Conservation (phyloP, 805 yeast species). For the Ogataea degrootiae region DNA sequence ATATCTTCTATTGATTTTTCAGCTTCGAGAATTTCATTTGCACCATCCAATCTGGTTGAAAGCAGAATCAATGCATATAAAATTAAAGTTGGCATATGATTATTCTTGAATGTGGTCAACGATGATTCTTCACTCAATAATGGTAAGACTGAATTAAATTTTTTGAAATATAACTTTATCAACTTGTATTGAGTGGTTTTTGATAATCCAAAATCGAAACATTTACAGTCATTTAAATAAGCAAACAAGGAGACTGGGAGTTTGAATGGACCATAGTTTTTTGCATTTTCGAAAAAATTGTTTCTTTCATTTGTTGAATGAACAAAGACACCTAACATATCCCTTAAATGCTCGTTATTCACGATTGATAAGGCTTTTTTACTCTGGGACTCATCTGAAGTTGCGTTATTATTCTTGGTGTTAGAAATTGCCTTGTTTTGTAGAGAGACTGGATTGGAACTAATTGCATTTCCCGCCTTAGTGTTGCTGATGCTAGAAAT, state of each 20-base stretch:
- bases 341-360: constrained; percentile 12
- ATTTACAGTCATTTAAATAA: constrained; percentile 10
- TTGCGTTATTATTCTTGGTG: background rate
- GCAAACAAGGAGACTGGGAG: constrained; percentile 10
- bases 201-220: constrained; percentile 12
- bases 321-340: constrained; percentile 19
- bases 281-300: constrained; percentile 5
- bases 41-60: constrained; percentile 37
- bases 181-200: constrained; percentile 18
- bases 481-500: no score
- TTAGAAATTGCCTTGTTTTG: background rate
- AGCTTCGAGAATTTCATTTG: constrained; percentile 23
- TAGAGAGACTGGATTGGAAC: no score
- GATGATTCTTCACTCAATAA: constrained; percentile 36
- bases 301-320: constrained; percentile 9
- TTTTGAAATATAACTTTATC: constrained; percentile 35
- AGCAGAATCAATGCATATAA: constrained; percentile 39
- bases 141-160: constrained; percentile 38
- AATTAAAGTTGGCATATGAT: constrained; percentile 36
- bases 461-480: no score
- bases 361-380: constrained; percentile 4
- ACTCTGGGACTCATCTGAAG: background rate
- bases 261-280: constrained; percentile 15
- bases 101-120: constrained; percentile 29
- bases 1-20: constrained; percentile 12